These are phyloP conservation scores for Digitaria exilis DNA, from an alignment of 202 grass and related monocot genomes.

Conservation along the genomic window DNA sequence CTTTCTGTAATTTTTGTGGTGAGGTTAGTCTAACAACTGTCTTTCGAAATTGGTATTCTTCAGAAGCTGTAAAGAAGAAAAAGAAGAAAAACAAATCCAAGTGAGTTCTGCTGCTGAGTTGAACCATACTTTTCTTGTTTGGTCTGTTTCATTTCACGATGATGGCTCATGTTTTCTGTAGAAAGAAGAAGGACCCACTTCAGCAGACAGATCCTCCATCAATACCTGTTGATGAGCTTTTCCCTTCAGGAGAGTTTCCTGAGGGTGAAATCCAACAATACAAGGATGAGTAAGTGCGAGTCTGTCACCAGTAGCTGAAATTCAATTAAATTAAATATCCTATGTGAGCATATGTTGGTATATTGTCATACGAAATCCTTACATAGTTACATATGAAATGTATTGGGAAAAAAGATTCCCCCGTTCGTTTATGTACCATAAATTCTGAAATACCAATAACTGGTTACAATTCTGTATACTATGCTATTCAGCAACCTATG, in stretches of 20 bases:
- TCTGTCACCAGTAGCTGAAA: neutral
- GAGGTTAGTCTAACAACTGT: conserved; percentile 29
- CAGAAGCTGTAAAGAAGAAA: conserved; percentile 81
- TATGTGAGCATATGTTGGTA: neutral
- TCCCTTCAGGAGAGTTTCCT: conserved; percentile 87
- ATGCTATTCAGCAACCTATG: conserved; percentile 73
- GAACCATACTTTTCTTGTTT: conserved; percentile 22
- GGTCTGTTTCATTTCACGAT: conserved; percentile 22
- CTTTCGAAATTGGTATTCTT: conserved; percentile 38
- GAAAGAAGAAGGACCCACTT: conserved; percentile 87
- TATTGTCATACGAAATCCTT: neutral
- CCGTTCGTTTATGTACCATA: neutral
- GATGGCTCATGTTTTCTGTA: conserved; percentile 34
- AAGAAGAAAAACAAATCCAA: conserved; percentile 94
- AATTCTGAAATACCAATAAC: neutral
- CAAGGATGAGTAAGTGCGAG: conserved; percentile 82
- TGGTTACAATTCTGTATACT: conserved; percentile 30
- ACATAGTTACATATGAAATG: conserved; percentile 2
- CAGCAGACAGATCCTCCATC: conserved; percentile 91
- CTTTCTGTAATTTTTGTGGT: conserved; percentile 1
- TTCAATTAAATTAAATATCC: neutral
- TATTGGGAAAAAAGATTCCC: neutral
- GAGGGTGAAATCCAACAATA: conserved; percentile 97
- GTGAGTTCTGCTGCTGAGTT: conserved; percentile 52
- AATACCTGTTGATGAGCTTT: conserved; percentile 93